These are phyloP conservation scores for Melaleuca quinquenervia DNA, from an alignment of 345 rosid species.

Conservation along the genomic window DNA sequence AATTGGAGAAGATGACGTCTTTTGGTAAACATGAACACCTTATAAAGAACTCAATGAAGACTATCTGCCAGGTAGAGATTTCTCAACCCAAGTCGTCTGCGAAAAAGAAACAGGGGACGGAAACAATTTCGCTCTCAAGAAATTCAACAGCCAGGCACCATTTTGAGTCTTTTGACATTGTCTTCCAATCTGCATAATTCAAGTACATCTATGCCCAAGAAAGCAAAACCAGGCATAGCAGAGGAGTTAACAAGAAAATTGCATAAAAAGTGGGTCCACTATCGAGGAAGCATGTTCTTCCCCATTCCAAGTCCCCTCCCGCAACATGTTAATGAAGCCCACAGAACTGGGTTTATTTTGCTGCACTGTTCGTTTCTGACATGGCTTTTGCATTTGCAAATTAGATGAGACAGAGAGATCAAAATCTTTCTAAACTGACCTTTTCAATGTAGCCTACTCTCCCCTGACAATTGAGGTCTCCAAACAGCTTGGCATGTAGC, in stretches of 20 bases:
- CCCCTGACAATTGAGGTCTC: not conserved
- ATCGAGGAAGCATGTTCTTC: not conserved
- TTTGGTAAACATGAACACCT: not conserved
- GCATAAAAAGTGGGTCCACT: not conserved
- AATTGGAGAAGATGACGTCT: not conserved
- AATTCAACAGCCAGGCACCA: not conserved
- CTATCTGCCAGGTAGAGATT: not conserved
- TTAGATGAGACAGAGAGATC: not conserved
- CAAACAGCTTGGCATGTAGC: not conserved
- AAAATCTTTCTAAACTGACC: not conserved
- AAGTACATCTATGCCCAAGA: not conserved
- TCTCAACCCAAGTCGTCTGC: not conserved
- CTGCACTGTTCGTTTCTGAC: not conserved
- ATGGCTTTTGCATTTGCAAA: not conserved
- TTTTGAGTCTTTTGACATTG: not conserved
- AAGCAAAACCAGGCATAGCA: not conserved
- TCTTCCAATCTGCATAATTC: not conserved
- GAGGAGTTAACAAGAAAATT: not conserved
- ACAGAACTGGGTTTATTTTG: not conserved
- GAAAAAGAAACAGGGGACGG: not conserved
- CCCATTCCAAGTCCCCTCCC: not conserved
- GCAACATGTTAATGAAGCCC: not conserved
- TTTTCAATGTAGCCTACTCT: not conserved
- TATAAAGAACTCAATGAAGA: not conserved
- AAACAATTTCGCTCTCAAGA: not conserved